Conservation (phyloP, 805 yeast species). For the Pichia scutulata region DNA sequence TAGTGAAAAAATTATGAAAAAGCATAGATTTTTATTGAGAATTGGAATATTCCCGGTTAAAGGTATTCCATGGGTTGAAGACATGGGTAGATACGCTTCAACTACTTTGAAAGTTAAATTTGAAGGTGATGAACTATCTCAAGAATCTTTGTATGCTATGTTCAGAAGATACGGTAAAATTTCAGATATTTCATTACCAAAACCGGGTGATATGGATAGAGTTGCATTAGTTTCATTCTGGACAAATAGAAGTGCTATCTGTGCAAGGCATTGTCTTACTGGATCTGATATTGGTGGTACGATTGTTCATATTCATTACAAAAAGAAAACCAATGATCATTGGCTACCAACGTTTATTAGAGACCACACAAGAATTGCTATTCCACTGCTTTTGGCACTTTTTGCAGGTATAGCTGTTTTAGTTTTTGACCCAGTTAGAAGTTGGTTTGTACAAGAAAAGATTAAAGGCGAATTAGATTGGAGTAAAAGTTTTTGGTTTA, state of each 20-base stretch:
- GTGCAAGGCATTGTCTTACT: slow-evolving; percentile 87
- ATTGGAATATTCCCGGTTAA: slow-evolving; percentile 66
- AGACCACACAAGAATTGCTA: slow-evolving; percentile 73
- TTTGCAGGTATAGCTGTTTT: slow-evolving; percentile 76
- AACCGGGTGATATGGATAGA: slow-evolving; percentile 41
- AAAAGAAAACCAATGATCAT: slow-evolving; percentile 46
- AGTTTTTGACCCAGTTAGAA: slow-evolving; percentile 89
- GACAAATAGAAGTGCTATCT: slow-evolving; percentile 57
- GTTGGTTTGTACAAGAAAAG: slow-evolving; percentile 66
- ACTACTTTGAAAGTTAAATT: slow-evolving; percentile 55
- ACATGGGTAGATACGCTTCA: slow-evolving; percentile 71
- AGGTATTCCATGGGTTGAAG: slow-evolving; percentile 97
- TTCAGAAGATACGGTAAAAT: slow-evolving; percentile 86
- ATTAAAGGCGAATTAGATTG: slow-evolving; percentile 53
- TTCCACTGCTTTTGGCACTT: slow-evolving; percentile 73
- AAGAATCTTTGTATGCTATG: slow-evolving; percentile 69
- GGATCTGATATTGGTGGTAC: slow-evolving; percentile 63
- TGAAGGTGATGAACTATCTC: slow-evolving; percentile 69
- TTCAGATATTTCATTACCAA: slow-evolving; percentile 57
- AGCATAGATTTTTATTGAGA: slow-evolving; percentile 31
- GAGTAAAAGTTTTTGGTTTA: slow-evolving; percentile 22
- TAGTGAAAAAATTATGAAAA: slow-evolving; percentile 6
- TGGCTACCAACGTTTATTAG: slow-evolving; percentile 49
- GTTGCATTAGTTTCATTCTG: slow-evolving; percentile 50
- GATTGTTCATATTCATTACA: slow-evolving; percentile 67